Evolutionary conservation across 2,329 filamentous ascomycete genomes (phyloP), one percentile per base, ranked within the genome.

Genomic region (Fusarium succisae): DNA sequence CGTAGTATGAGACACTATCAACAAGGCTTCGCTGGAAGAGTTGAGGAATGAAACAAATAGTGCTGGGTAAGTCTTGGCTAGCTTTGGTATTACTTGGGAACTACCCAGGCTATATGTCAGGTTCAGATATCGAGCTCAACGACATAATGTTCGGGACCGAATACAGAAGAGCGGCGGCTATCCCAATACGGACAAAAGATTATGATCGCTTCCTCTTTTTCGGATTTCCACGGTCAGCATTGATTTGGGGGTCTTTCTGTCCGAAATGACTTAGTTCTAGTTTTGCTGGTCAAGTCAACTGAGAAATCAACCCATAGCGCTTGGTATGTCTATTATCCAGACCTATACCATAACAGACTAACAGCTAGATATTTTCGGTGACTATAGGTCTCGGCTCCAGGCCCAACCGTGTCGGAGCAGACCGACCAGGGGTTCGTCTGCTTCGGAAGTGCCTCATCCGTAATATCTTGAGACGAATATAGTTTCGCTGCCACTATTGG

Each of bases 401-500:
- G 48, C 62, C 75, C 57, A 72, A 56, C 60, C 69, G 57, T 60
- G 62, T 62, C 54, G 59, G 50, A 58, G 58, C 54, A 59, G 57
- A 39, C 61, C 53, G 43, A 63, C 45, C 50, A 72, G 68, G 68
- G 66, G 72, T 48, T 20, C 30, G 41, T 50, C 32, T 66, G 68
- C 48, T 30, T 74, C 72, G 75, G 75, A 77, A 66, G 75, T 74
- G 75, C 73, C 56, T 74, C 70, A 77, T 63, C 71, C 70, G 75
- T 53, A 43, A 28, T 63, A 41, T 58, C 53, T 55, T 69, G 75
- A 77, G 73, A 77, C 75, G 50, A n/a, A 51, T 54, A 55, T 44
- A 61, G 75, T 77, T 77, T 77, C 75, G 68, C 61, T 37, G 35
- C 38, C 58, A 53, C 28, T 62, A 48, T 64, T 72, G 39, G 59